These are phyloP conservation scores for Excoecaria cochinchinensis DNA, from an alignment of 345 rosid species.

Conservation along the genomic window DNA sequence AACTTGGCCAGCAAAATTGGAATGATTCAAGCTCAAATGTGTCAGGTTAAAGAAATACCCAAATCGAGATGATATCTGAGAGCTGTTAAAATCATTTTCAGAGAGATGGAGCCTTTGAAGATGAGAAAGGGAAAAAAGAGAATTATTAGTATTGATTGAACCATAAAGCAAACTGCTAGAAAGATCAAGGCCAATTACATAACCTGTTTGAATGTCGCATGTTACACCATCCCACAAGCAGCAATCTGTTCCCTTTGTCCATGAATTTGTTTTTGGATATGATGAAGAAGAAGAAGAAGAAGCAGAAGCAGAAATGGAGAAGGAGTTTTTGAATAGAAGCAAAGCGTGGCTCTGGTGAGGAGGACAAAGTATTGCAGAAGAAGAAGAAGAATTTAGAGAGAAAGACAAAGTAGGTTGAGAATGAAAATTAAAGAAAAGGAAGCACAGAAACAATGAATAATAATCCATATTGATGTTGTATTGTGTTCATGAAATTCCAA, in stretches of 20 bases:
- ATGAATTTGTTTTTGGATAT: conserved; percentile 8
- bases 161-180: conserved; percentile 7
- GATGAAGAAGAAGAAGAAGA: neutral
- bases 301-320: neutral
- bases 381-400: neutral
- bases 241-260: conserved; percentile 19
- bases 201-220: neutral
- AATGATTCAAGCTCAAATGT: conserved; percentile 10
- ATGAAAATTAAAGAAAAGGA: no score
- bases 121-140: conserved; percentile 11
- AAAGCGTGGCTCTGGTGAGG: conserved; percentile 4
- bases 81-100: conserved; percentile 19
- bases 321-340: conserved; percentile 20
- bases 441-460: no score
- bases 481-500: no score
- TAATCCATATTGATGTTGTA: no score
- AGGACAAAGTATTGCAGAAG: conserved; percentile 1
- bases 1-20: neutral
- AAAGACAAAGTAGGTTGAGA: no score
- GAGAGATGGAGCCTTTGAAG: conserved; percentile 32
- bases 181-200: neutral
- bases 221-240: conserved; percentile 32
- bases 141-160: neutral
- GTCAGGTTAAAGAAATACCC: conserved; percentile 7
- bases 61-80: conserved; percentile 11